Evolutionary conservation across 495 filamentous ascomycete species (phyloP).

Genomic region (Aspergillus homomorphus): DNA sequence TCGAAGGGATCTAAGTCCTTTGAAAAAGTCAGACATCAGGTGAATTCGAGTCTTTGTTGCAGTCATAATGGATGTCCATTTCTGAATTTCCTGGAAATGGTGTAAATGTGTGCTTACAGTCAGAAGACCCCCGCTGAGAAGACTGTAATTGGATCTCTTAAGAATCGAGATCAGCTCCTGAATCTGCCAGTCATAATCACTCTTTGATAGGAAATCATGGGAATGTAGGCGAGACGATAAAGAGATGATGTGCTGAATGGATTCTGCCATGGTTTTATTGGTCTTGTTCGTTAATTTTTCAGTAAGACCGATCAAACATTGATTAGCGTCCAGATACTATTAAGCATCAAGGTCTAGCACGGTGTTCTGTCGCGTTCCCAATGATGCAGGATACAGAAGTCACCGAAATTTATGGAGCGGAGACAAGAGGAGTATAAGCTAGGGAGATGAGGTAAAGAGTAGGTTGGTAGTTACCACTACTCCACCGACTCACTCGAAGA

Average conservation of each 20-base stretch:
- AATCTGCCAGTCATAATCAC: slow-evolving; percentile 31
- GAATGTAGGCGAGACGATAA: slow-evolving; percentile 10
- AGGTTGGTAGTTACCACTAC: too few species aligned
- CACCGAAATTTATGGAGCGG: too few species aligned
- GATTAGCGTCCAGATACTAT: too few species aligned
- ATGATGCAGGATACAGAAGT: too few species aligned
- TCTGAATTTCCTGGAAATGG: neutral
- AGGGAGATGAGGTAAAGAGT: too few species aligned
- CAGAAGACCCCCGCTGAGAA: slow-evolving; percentile 16
- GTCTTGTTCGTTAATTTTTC: neutral
- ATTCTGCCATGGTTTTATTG: slow-evolving; percentile 17
- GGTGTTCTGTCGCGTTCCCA: too few species aligned
- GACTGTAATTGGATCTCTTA: slow-evolving; percentile 19
- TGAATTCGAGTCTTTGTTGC: neutral
- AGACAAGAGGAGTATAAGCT: too few species aligned
- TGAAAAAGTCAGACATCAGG: neutral
- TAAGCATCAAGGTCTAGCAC: too few species aligned
- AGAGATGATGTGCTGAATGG: slow-evolving; percentile 11
- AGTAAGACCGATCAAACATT: neutral
- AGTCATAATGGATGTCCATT: neutral
- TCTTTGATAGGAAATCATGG: slow-evolving; percentile 10
- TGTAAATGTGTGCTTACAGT: slow-evolving; percentile 25
- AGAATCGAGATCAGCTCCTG: slow-evolving; percentile 27
- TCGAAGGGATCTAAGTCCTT: slow-evolving; percentile 42
- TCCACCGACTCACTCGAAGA: too few species aligned